These are phyloP conservation scores for Eucalyptus curtisii DNA, from an alignment of 345 rosid species.

Conservation along the genomic window DNA sequence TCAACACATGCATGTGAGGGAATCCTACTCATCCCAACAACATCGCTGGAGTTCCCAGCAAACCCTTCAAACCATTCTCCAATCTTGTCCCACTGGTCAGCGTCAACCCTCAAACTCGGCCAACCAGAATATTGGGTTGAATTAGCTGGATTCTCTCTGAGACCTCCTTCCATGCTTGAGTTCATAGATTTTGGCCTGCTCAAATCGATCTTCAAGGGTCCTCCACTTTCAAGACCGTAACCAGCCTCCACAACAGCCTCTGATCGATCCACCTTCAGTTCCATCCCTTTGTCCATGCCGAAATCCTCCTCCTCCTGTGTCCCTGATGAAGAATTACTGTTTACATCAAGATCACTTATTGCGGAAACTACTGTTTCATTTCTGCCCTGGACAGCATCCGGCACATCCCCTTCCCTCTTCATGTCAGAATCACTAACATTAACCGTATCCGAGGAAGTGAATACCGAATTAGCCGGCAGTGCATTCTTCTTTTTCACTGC, in stretches of 20 bases:
- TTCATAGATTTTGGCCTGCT: not conserved
- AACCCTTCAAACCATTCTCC: not conserved
- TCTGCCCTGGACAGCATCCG: not conserved
- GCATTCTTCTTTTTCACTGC: not conserved
- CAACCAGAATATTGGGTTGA: not conserved
- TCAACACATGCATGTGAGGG: slow-evolving; percentile 25
- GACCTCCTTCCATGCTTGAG: not conserved
- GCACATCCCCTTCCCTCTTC: not conserved
- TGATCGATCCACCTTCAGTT: not conserved
- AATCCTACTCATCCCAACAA: slow-evolving; percentile 28
- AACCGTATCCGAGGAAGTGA: not conserved
- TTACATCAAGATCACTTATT: not conserved
- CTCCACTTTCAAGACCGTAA: not conserved
- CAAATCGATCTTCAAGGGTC: not conserved
- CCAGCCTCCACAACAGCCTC: not conserved
- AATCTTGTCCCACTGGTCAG: not conserved
- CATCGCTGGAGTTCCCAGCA: slow-evolving; percentile 11
- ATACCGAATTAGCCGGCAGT: not conserved
- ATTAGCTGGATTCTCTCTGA: not conserved
- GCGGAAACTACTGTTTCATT: not conserved
- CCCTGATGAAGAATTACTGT: not conserved
- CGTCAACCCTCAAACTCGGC: not conserved
- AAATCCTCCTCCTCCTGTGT: not conserved
- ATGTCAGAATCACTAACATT: not conserved
- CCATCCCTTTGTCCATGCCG: not conserved